A percentile compares a stretch with the other conserved stretches of the same genome.
phyloP scores from a whole-genome alignment of 345 rosid species.

The Brassica incana region DNA sequence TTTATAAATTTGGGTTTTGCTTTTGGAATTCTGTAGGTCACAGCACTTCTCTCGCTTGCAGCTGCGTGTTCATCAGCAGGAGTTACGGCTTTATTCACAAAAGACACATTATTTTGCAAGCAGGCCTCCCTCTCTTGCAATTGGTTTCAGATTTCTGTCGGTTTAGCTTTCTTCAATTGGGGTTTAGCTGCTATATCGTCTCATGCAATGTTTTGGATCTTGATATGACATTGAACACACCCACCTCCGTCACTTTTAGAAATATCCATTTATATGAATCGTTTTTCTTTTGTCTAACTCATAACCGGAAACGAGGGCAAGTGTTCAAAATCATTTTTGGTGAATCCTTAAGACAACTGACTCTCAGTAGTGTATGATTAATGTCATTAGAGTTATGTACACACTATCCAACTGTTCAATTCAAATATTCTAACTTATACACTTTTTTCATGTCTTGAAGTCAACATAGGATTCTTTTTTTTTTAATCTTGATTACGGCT shows the following conservation, averaged over 20 bases:
- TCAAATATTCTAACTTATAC: background rate
- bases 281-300: background rate
- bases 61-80: slow-evolving; percentile 94
- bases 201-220: slow-evolving; percentile 89
- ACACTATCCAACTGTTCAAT: background rate
- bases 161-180: slow-evolving; percentile 73
- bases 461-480: background rate
- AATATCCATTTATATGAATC: background rate
- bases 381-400: background rate
- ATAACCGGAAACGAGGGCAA: background rate
- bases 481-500: background rate
- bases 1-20: background rate
- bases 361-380: slow-evolving; percentile 7
- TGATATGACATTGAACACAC: slow-evolving; percentile 53
- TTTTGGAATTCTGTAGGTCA: slow-evolving; percentile 54
- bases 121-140: slow-evolving; percentile 45
- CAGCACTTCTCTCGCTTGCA: slow-evolving; percentile 79
- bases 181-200: slow-evolving; percentile 64
- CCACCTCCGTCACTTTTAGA: background rate
- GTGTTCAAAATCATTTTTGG: slow-evolving; percentile 12
- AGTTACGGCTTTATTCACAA: slow-evolving; percentile 70
- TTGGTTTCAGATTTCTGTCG: slow-evolving; percentile 63
- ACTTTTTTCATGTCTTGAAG: background rate
- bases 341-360: slow-evolving; percentile 6
- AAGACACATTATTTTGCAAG: slow-evolving; percentile 66